Evolutionary conservation across 371 early-diverging fungal species (phyloP).

Genomic region (Mortierella sp.): DNA sequence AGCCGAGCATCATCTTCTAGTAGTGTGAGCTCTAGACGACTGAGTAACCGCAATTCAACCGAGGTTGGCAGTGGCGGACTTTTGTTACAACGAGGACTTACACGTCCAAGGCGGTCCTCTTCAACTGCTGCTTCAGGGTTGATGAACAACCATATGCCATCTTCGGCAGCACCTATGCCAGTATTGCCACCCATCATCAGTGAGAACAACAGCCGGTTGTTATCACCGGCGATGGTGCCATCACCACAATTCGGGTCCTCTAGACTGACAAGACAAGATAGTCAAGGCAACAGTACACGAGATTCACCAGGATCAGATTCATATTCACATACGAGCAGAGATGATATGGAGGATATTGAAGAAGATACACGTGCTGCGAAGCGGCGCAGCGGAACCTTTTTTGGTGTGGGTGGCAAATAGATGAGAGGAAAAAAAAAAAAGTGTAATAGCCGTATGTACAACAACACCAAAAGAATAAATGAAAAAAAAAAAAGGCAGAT

Average conservation of each 20-base stretch:
- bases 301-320: constrained; percentile 53
- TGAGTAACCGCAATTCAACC: constrained; percentile 39
- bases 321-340: constrained; percentile 32
- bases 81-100: constrained; percentile 37
- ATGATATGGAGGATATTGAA: constrained; percentile 43
- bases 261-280: constrained; percentile 38
- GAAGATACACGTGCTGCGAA: constrained; percentile 48
- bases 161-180: constrained; percentile 17
- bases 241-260: constrained; percentile 35
- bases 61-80: constrained; percentile 35
- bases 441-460: too few species aligned
- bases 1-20: constrained; percentile 23
- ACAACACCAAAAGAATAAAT: too few species aligned
- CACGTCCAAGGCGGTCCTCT: constrained; percentile 40
- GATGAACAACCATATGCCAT: constrained; percentile 19
- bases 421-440: neutral
- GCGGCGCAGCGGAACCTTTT: constrained; percentile 45
- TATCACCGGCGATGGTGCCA: constrained; percentile 40
- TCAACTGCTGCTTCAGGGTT: constrained; percentile 38
- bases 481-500: neutral
- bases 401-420: constrained; percentile 36
- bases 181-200: constrained; percentile 45
- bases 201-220: constrained; percentile 27
- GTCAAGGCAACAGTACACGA: constrained; percentile 24
- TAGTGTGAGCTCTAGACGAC: constrained; percentile 25